Evolutionary conservation across 78 protist species (phyloP).

Genomic region (Chrysochromulina parva): DNA sequence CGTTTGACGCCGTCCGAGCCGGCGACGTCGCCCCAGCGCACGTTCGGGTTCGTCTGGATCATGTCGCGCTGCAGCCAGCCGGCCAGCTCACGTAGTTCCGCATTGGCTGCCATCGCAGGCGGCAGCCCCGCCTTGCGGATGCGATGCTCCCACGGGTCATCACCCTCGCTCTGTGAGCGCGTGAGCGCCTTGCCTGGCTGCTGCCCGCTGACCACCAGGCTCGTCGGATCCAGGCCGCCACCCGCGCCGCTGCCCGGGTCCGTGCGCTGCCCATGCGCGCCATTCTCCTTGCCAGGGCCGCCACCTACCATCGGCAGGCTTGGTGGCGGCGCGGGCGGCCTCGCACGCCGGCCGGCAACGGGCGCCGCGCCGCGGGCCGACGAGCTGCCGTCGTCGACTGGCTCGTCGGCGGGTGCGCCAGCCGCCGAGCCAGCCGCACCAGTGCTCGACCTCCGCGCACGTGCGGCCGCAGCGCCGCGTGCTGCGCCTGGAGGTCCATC

Average conservation of each 20-base stretch:
- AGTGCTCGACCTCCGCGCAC: no score
- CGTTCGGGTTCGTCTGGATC: constrained; percentile 54
- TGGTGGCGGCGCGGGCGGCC: no score
- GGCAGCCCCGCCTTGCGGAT: constrained; percentile 49
- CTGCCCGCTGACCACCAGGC: neutral
- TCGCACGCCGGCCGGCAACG: neutral
- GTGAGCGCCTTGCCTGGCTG: neutral
- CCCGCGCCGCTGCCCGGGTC: neutral
- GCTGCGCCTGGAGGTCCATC: neutral
- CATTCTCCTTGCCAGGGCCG: neutral
- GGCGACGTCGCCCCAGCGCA: constrained; percentile 69
- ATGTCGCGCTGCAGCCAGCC: constrained; percentile 59
- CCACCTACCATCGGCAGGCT: no score
- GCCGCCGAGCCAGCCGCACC: neutral
- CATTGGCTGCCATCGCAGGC: neutral
- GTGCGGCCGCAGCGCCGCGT: neutral
- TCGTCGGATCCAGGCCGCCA: neutral
- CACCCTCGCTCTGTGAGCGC: neutral
- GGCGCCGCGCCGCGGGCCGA: neutral
- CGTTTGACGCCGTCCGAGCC: constrained; percentile 69
- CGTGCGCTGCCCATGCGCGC: neutral
- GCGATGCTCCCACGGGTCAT: constrained; percentile 38
- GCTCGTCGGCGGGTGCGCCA: neutral
- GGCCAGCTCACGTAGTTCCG: constrained; percentile 52
- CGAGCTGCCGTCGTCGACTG: neutral